Evolutionary conservation across 345 rosid species (phyloP).

Genomic region (Gossypium turneri): DNA sequence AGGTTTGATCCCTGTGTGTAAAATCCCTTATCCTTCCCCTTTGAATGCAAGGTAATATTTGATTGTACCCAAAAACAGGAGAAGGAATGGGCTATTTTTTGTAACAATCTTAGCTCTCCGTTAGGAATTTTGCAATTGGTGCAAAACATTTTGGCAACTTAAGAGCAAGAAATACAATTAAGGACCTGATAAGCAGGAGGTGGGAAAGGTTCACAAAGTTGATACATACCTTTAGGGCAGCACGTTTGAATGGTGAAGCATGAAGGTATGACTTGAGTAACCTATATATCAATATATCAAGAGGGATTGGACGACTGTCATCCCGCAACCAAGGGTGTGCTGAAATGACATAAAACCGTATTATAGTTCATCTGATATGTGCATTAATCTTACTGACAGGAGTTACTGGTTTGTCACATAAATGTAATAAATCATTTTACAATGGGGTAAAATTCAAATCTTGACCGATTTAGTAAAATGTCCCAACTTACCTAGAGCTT

Average conservation of each 20-base stretch:
- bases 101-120: not conserved
- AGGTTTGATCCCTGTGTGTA: no score
- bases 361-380: not conserved
- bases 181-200: no score
- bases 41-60: no score
- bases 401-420: not conserved
- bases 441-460: not conserved
- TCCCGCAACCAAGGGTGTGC: constrained; percentile 75
- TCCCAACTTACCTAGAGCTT: constrained; percentile 66
- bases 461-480: not conserved
- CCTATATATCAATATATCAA: constrained; percentile 68
- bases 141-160: not conserved
- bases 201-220: not conserved
- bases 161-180: not conserved
- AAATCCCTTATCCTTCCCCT: no score
- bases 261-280: constrained; percentile 63
- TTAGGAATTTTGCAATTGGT: not conserved
- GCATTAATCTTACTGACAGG: not conserved
- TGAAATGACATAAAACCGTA: constrained; percentile 24
- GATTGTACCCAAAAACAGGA: no score
- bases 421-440: not conserved
- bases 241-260: constrained; percentile 65
- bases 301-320: constrained; percentile 46
- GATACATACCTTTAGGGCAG: constrained; percentile 59
- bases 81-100: not conserved